Base-by-base conservation (phyloP, 306 rosid species). In the Cicer yamashitae region DNA sequence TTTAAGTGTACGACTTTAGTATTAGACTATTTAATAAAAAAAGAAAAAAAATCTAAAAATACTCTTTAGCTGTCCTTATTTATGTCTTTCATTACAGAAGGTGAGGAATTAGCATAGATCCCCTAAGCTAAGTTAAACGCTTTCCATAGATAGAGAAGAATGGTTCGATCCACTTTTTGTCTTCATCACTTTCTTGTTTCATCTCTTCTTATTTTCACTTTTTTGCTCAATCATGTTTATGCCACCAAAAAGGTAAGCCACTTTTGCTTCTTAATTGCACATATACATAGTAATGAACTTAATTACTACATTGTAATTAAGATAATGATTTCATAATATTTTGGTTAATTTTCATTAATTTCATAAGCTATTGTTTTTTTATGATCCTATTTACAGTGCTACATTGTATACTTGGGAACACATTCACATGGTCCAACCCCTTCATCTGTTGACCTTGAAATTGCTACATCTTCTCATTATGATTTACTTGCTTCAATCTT, bases 381-480 rank as follows among this genome's bases (percentile, higher is more conserved):
- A 12, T 34, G 30, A 5, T 4, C 1, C 1, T 60, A 48, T 59
- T 75, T 62, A 46, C 37, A 82, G 85, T 82, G 85, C 48, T 82
- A 76, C 75, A 76, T 76, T 82, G 85, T 71, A 17, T 82, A 82
- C 71, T 46, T 76, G 70, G 85, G 85, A 64, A 59, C 79, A 71
- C 85, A 82, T 57, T 84, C 84, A 15, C 87, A 79, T 67, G 87
- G 87, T 47, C 64, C 77, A 48, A 59, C 7, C 11, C 87, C 87
- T 71, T 70, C 87, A 1, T 66, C 79, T 12, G 0, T 41, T 58
- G 84, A 84, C 13, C 70, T 84, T 68, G 77, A 84, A 52, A 60
- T 44, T 11, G 87, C 84, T 46, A 71, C 87, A 30, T 40, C 59
- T 67, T 84, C 74, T 10, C 87, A 84, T 51, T 67, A 71, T 80